Base-by-base conservation (phyloP, 2,329 filamentous ascomycete species). In the Microcera coccophila region DNA sequence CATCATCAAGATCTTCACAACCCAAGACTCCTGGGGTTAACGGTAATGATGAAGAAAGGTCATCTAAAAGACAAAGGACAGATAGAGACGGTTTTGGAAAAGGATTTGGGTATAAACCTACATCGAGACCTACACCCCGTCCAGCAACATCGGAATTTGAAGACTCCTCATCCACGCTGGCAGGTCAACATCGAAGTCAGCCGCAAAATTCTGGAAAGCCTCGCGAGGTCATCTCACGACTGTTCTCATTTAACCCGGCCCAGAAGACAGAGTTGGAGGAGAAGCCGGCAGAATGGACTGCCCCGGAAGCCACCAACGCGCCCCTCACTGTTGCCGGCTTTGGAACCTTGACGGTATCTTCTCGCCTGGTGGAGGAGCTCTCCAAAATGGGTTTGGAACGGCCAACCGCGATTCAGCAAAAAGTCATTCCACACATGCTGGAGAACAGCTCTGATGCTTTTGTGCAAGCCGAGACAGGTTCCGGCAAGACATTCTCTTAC, bases 401-500 rank as follows among this genome's bases (percentile, higher is more conserved):
- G 0, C 93, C 93, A 5, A 98, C 93, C 0, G 89, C 88, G 1
- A 96, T 98, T 61, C 93, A 98, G 68, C 90, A 90, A 57, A 88
- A 87, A 48, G 85, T 91, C 1, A 84, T 98, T 29, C 77, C 86
- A 32, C 84, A 93, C 55, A 70, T 98, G 48, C 68, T 95, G 34
- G 82, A 82, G 32, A 84, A 85, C 40, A 86, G 95, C 55, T 83
- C 80, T 35, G 93, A 98, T 70, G 90, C 90, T 2, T 98, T 98
- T 58, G 85, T 98, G 24, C 93, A 97, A 64, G 94, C 93, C 3
- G 86, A 98, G 69, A 98, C 93, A 0, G 93, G 93, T 54, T 98
- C 93, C 0, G 93, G 93, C 68, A 98, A 98, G 70, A 98, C 93
- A 0, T 70, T 98, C 47, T 88, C 93, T n/a, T 98, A 98, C 63